Percentiles rank a stretch among this genome's conserved stretches.
phyloP scores from a whole-genome alignment of 2,329 filamentous ascomycete species.

The Triangularia verruculosa region DNA sequence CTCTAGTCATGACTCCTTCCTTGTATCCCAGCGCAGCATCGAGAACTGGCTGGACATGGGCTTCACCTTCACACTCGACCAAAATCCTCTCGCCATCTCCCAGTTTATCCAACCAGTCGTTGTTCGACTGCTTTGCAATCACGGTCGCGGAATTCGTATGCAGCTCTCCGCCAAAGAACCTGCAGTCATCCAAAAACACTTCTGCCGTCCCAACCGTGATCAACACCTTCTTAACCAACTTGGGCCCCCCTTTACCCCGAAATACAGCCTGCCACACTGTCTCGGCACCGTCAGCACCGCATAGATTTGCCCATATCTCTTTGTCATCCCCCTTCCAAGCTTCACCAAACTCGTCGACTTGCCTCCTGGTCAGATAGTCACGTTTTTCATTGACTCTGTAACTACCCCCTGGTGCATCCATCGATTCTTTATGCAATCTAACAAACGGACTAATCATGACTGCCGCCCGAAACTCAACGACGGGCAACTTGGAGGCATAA shows the following conservation, averaged over 20 bases:
- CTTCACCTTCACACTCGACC: constrained; percentile 21
- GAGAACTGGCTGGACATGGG: constrained; percentile 21
- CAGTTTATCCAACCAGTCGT: background rate
- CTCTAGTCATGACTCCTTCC: constrained; percentile 15
- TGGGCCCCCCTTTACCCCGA: background rate
- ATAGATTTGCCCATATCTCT: constrained; percentile 22
- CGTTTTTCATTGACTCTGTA: constrained; percentile 18
- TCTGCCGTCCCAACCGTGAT: constrained; percentile 21
- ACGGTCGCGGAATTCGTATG: background rate
- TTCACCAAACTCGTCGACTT: constrained; percentile 10
- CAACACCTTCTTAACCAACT: constrained; percentile 18
- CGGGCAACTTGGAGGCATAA: constrained; percentile 13
- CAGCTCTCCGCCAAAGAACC: constrained; percentile 15
- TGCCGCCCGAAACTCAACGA: constrained; percentile 17
- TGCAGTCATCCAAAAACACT: constrained; percentile 20
- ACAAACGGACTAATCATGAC: constrained; percentile 26
- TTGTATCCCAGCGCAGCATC: constrained; percentile 17
- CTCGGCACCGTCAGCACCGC: background rate
- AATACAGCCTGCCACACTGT: constrained; percentile 17
- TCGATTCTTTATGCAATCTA: constrained; percentile 4
- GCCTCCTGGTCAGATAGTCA: constrained; percentile 19
- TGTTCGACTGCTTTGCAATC: background rate
- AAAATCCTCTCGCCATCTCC: constrained; percentile 10
- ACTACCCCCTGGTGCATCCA: background rate
- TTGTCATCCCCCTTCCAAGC: constrained; percentile 10